A percentile compares a stretch with the other conserved stretches of the same genome.
phyloP scores from a whole-genome alignment of 495 filamentous ascomycete genomes.

The Talaromyces thailandensis region DNA sequence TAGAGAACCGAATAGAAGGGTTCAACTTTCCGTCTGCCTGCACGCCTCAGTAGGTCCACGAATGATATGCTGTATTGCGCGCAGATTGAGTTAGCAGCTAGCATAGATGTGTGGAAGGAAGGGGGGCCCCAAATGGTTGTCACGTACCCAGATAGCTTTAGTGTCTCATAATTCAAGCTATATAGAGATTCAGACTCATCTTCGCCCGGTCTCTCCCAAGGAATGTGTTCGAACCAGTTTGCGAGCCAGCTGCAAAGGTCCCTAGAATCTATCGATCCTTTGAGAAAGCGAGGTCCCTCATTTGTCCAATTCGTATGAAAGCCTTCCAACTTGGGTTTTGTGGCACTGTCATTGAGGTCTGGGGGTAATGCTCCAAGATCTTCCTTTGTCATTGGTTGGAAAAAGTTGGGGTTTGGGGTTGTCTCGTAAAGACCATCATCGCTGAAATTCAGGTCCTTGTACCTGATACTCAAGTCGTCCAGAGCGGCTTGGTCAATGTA shows the following conservation, averaged over 20 bases:
- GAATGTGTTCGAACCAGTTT: too few relatives aligned
- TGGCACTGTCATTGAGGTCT: background rate
- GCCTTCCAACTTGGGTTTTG: too few relatives aligned
- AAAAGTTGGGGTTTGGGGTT: background rate
- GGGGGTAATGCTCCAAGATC: background rate
- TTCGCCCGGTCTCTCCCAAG: too few relatives aligned
- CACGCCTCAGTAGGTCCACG: background rate
- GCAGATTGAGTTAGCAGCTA: background rate
- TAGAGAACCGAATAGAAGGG: background rate
- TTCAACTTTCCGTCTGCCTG: too few relatives aligned
- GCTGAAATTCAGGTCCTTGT: background rate
- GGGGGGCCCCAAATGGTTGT: background rate
- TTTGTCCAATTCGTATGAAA: too few relatives aligned
- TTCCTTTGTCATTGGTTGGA: background rate
- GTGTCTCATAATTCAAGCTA: too few relatives aligned
- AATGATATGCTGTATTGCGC: background rate
- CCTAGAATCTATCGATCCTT: too few relatives aligned
- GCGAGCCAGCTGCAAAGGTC: too few relatives aligned
- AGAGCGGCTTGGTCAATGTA: background rate
- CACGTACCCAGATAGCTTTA: too few relatives aligned
- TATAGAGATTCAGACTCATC: too few relatives aligned
- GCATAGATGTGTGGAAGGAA: background rate
- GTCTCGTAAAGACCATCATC: background rate
- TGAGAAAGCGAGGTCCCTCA: too few relatives aligned
- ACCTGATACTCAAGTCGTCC: background rate